These are phyloP conservation scores for Solanum virginianum DNA, from an alignment of 257 asterid genomes.

Conservation along the genomic window DNA sequence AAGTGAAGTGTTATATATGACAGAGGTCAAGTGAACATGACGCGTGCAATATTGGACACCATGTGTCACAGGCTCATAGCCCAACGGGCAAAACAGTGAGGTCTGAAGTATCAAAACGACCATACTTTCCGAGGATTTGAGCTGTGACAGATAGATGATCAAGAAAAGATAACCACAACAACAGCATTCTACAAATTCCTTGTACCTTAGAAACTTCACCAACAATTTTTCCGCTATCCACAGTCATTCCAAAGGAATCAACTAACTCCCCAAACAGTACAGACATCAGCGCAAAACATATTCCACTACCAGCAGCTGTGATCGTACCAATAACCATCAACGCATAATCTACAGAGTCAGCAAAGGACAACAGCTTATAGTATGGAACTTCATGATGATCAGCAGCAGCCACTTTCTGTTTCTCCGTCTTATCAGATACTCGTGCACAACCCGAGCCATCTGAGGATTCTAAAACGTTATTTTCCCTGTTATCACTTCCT, in stretches of 20 bases:
- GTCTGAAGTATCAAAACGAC: background rate
- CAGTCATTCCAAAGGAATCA: constrained; percentile 47
- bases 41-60: background rate
- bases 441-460: background rate
- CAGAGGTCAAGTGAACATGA: background rate
- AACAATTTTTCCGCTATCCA: constrained; percentile 7
- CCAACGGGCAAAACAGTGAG: background rate
- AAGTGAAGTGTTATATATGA: background rate
- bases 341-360: constrained; percentile 40
- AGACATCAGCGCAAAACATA: constrained; percentile 63
- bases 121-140: background rate
- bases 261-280: constrained; percentile 57
- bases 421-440: background rate
- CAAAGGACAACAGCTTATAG: constrained; percentile 52
- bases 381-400: constrained; percentile 31
- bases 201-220: constrained; percentile 44
- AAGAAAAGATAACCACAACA: background rate
- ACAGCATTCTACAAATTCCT: background rate
- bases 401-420: constrained; percentile 2
- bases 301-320: constrained; percentile 62
- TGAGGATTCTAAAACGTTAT: background rate
- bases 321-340: constrained; percentile 55
- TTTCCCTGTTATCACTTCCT: background rate
- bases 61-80: background rate
- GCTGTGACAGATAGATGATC: background rate